phyloP scores from a whole-genome alignment of 2,329 filamentous ascomycete species.

The Cryoendolithus antarcticus region DNA sequence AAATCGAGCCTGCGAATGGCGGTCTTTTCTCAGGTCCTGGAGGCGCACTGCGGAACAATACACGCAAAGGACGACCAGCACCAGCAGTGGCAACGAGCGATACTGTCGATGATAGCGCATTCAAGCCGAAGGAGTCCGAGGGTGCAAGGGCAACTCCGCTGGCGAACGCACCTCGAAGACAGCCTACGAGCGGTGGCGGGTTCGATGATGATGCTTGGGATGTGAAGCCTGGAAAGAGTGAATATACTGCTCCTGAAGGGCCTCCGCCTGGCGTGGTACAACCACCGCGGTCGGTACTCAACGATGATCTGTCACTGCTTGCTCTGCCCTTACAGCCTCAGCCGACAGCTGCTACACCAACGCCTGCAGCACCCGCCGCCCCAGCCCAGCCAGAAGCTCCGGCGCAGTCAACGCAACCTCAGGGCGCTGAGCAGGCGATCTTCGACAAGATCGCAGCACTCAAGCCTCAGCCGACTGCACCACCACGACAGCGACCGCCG shows the following conservation, averaged over 20 bases:
- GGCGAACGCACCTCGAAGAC: slow-evolving; percentile 33
- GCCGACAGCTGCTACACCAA: slow-evolving; percentile 31
- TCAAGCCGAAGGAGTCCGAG: slow-evolving; percentile 46
- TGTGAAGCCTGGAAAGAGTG: slow-evolving; percentile 66
- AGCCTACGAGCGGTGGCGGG: slow-evolving; percentile 39
- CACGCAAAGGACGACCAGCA: slow-evolving; percentile 76
- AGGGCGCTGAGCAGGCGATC: slow-evolving; percentile 32
- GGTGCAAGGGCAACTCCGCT: slow-evolving; percentile 40
- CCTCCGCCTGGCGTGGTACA: slow-evolving; percentile 27
- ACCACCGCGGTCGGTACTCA: slow-evolving; percentile 40
- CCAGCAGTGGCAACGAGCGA: slow-evolving; percentile 79
- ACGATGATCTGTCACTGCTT: slow-evolving; percentile 58
- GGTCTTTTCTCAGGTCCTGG: slow-evolving; percentile 87
- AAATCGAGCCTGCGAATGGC: slow-evolving; percentile 28
- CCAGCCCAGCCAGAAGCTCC: slow-evolving; percentile 27
- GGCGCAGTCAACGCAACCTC: slow-evolving; percentile 28
- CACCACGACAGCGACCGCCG: slow-evolving; percentile 49
- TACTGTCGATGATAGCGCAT: slow-evolving; percentile 74
- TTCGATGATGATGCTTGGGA: slow-evolving; percentile 99
- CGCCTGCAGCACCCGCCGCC: slow-evolving; percentile 19
- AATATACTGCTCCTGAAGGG: slow-evolving; percentile 25
- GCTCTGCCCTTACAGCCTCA: slow-evolving; percentile 53
- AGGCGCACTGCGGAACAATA: slow-evolving; percentile 87
- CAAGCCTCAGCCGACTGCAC: slow-evolving; percentile 27
- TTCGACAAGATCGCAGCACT: slow-evolving; percentile 37